Base-by-base conservation (phyloP, 768 basidiomycete species). In the Termitomyces sp. region DNA sequence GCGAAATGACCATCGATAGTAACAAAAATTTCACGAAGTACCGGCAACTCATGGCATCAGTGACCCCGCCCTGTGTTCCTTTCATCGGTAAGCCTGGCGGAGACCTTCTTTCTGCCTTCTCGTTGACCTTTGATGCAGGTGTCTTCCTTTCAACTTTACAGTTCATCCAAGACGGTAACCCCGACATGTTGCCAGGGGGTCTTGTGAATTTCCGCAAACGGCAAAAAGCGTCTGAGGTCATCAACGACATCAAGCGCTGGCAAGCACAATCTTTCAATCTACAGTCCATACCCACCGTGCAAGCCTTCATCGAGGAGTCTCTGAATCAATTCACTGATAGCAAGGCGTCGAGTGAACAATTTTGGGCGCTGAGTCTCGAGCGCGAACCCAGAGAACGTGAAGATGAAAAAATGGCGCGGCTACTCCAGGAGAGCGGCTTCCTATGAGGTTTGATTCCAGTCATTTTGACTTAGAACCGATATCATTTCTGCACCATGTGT, bases 141-240 rank as follows among this genome's bases (percentile, higher is more conserved):
- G 90, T 98, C 53, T 98, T 96, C 75, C 82, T 99, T 26, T 95
- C 96, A 6, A 92, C 90, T 7, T 76, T 98, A 58, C 95, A 94
- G n/a, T 98, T 98, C 71, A 96, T 97, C 67, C 93, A 97, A 71
- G 97, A 98, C 62, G 97, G 96, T 9, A 93, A 92, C 65, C 87
- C 88, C 49, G 92, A 98, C 73, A 83, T 78, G 61, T 75, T 97
- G 10, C 79, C 80, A 17, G 88, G 84, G 8, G 80, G 82, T 54
- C 74, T 96, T 59, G 86, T 98, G 72, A 98, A 98, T 74, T 98
- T 98, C 74, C 84, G 87, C 66, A 99, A 99, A 71, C 88, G 96
- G 17, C 87, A 92, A 64, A 91, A 91, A 71, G 87, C 93, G 0
- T 93, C 94, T n/a, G 95, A 97, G 66, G 90, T 98, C 62, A 93